These are phyloP conservation scores for Citrullus amarus DNA, from an alignment of 306 rosid genomes.

Conservation along the genomic window DNA sequence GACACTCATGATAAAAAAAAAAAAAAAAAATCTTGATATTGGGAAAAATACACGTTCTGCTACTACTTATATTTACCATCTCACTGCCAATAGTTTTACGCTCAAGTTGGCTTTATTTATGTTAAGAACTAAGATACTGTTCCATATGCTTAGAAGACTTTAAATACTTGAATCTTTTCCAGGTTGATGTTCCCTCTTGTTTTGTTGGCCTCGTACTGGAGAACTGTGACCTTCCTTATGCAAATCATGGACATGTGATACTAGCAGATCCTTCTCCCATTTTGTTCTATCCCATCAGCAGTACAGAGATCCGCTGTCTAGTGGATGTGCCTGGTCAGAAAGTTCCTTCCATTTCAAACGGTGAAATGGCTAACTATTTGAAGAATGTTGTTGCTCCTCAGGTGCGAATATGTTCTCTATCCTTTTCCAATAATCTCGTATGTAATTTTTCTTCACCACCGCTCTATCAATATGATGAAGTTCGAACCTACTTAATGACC, in stretches of 20 bases:
- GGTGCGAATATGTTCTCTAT: slow-evolving; percentile 25
- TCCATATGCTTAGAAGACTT: not conserved
- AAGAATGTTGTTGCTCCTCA: slow-evolving; percentile 78
- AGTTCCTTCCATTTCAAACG: slow-evolving; percentile 84
- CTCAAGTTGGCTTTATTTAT: not conserved
- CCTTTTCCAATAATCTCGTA: not conserved
- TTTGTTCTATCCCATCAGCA: slow-evolving; percentile 82
- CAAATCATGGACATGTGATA: slow-evolving; percentile 79
- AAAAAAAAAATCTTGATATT: no score
- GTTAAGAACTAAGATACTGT: not conserved
- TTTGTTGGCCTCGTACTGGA: slow-evolving; percentile 80
- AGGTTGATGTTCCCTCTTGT: slow-evolving; percentile 91
- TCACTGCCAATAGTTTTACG: not conserved
- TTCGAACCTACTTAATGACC: slow-evolving; percentile 10
- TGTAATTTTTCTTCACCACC: not conserved
- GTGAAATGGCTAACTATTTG: slow-evolving; percentile 83
- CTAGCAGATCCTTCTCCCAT: slow-evolving; percentile 91
- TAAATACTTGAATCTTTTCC: slow-evolving; percentile 4
- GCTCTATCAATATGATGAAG: not conserved
- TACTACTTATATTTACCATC: not conserved
- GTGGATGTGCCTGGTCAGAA: slow-evolving; percentile 96
- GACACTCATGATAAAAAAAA: no score
- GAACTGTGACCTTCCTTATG: slow-evolving; percentile 84
- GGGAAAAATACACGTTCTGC: not conserved
- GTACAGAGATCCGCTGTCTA: slow-evolving; percentile 86